Evolutionary conservation across 495 filamentous ascomycete genomes (phyloP).

Genomic region (Penicillium mononematosum): DNA sequence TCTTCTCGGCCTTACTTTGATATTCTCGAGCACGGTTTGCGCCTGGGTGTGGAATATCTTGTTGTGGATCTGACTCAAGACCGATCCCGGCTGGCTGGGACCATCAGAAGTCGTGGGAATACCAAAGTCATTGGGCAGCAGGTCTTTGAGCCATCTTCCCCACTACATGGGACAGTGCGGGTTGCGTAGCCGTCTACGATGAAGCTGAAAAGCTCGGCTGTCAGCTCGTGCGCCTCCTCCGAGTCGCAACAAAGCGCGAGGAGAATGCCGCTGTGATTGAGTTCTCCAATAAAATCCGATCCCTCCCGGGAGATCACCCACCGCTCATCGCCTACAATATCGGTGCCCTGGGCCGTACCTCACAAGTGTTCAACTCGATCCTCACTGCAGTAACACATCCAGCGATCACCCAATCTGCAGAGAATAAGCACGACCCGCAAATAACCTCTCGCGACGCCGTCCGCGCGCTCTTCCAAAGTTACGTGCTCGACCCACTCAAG

Average conservation of each 20-base stretch:
- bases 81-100: conserved; percentile 36
- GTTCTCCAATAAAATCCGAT: conserved; percentile 50
- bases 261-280: conserved; percentile 57
- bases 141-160: conserved; percentile 50
- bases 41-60: conserved; percentile 72
- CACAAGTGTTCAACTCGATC: conserved; percentile 64
- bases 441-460: conserved; percentile 60
- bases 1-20: conserved; percentile 36
- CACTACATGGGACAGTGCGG: conserved; percentile 61
- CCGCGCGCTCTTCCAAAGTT: conserved; percentile 52
- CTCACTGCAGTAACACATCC: conserved; percentile 70
- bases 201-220: conserved; percentile 63
- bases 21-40: conserved; percentile 62
- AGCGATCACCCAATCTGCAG: conserved; percentile 45
- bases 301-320: conserved; percentile 39
- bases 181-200: conserved; percentile 54
- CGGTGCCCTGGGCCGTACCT: conserved; percentile 64
- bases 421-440: conserved; percentile 39
- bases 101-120: conserved; percentile 56
- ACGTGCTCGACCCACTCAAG: conserved; percentile 62
- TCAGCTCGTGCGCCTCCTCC: conserved; percentile 66
- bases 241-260: conserved; percentile 57
- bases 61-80: conserved; percentile 62
- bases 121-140: conserved; percentile 76
- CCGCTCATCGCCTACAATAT: conserved; percentile 72